A percentile compares a stretch with the other conserved stretches of the same genome.
Conservation (phyloP, 768 basidiomycete genomes). For the Pleurotus cornucopiae region DNA sequence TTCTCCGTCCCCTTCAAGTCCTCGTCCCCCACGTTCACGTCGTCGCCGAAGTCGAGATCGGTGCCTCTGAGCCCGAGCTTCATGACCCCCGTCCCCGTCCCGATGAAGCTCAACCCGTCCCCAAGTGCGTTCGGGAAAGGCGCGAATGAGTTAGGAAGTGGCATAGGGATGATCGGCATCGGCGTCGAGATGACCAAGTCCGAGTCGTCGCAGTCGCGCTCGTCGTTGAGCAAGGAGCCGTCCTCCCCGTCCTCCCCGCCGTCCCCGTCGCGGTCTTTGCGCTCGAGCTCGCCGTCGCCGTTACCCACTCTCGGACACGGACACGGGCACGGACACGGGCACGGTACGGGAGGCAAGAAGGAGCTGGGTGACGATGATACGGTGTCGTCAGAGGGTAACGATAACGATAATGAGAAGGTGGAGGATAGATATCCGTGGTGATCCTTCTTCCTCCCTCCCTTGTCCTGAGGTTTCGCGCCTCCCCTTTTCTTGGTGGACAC, state of each 20-base stretch:
- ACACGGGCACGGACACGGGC: background rate
- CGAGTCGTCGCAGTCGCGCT: background rate
- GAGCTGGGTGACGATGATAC: background rate
- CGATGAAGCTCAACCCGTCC: background rate
- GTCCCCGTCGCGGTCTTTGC: background rate
- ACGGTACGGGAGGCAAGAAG: background rate
- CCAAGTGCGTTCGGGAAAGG: too few relatives aligned
- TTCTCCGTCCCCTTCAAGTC: background rate
- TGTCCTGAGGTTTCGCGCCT: too few relatives aligned
- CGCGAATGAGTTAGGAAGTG: too few relatives aligned
- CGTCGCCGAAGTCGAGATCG: background rate
- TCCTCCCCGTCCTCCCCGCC: background rate
- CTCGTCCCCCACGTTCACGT: background rate
- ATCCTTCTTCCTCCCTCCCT: background rate
- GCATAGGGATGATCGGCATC: too few relatives aligned
- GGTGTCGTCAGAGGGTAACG: background rate
- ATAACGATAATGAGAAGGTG: background rate
- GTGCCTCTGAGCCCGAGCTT: background rate
- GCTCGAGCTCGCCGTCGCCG: background rate
- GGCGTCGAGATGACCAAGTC: too few relatives aligned
- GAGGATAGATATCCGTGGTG: background rate
- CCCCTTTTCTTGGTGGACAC: too few relatives aligned
- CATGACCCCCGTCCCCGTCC: background rate
- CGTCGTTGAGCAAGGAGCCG: background rate
- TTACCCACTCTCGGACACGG: background rate